These are phyloP conservation scores for Penicillium verhagenii DNA, from an alignment of 495 filamentous ascomycete genomes.

Conservation along the genomic window DNA sequence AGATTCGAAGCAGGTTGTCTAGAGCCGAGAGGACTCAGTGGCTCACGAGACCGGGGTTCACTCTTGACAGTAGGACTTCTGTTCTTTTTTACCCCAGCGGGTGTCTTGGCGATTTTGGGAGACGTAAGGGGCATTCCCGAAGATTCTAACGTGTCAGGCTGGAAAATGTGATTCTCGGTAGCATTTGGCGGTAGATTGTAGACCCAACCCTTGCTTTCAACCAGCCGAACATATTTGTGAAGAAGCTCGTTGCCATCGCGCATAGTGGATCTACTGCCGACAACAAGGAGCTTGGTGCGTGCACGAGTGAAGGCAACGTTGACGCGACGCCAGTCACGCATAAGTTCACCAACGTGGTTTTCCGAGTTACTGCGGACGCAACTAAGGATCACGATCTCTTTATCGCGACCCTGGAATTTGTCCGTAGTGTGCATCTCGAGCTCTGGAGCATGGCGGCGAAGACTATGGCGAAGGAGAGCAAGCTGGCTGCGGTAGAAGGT, in stretches of 20 bases:
- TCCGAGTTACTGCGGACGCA: constrained; percentile 84
- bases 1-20: constrained; percentile 21
- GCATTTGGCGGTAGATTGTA: constrained; percentile 65
- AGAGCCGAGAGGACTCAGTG: constrained; percentile 37
- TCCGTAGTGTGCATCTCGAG: constrained; percentile 97
- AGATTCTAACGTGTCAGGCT: constrained; percentile 23
- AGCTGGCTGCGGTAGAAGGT: constrained; percentile 98
- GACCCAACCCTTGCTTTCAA: constrained; percentile 71
- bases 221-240: constrained; percentile 67
- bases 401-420: constrained; percentile 94
- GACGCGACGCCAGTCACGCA: constrained; percentile 89
- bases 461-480: constrained; percentile 54
- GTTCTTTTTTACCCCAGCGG: constrained; percentile 10
- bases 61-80: constrained; percentile 22
- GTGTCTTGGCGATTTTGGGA: constrained; percentile 2
- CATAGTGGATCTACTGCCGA: constrained; percentile 78
- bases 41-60: constrained; percentile 20
- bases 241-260: constrained; percentile 72
- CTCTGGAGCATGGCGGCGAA: constrained; percentile 48
- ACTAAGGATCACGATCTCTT: constrained; percentile 81
- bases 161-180: constrained; percentile 66
- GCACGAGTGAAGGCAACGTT: constrained; percentile 95
- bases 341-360: constrained; percentile 77
- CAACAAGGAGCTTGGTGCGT: constrained; percentile 81
- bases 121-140: constrained; percentile 23